Conservation (phyloP, 495 filamentous ascomycete genomes). For the Aspergillus funiculosus region DNA sequence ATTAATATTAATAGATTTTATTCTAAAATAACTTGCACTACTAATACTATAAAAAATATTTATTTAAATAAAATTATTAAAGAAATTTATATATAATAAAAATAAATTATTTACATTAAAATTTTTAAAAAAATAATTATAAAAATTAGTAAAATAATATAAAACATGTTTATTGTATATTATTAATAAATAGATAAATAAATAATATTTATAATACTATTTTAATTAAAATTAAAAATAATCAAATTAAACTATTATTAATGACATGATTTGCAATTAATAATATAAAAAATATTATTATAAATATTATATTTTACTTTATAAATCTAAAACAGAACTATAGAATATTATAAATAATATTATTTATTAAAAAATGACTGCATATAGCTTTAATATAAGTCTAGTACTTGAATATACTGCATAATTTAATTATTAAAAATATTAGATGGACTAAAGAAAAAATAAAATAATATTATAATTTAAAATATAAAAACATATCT, state of each 20-base stretch:
- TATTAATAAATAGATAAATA: constrained; percentile 1
- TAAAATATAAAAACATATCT: background rate
- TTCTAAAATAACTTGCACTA: background rate
- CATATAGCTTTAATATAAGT: constrained; percentile 1
- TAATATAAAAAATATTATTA: too few species aligned
- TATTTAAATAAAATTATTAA: background rate
- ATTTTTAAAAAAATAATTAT: constrained; percentile 3
- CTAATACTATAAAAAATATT: constrained; percentile 3
- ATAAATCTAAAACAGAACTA: too few species aligned
- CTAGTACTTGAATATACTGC: background rate
- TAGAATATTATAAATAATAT: constrained; percentile 2
- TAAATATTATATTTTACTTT: too few species aligned
- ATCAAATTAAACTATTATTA: too few species aligned
- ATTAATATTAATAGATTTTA: background rate
- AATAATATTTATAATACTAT: constrained; percentile 5
- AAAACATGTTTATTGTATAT: background rate
- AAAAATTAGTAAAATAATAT: background rate
- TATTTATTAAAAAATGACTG: background rate
- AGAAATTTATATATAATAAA: background rate
- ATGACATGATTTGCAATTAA: too few species aligned
- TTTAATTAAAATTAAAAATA: too few species aligned
- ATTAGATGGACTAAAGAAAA: background rate
- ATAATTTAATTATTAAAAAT: constrained; percentile 1
- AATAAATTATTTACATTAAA: constrained; percentile 1
- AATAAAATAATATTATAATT: background rate